Base-by-base conservation (phyloP, 192 early-diverging fungal species). In the Phycomyces blakesleeanus region DNA sequence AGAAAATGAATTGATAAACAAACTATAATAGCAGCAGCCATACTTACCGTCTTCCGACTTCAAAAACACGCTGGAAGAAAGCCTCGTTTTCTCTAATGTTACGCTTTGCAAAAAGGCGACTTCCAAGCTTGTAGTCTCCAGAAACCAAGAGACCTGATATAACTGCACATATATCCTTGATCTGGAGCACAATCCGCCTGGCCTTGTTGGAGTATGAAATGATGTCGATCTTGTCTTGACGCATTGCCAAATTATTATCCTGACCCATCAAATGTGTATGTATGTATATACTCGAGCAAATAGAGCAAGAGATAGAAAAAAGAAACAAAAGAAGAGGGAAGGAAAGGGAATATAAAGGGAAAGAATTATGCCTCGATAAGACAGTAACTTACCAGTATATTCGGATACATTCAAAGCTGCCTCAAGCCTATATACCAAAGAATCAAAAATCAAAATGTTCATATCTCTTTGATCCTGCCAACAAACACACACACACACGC, bases 91-190 rank as follows among this genome's bases (percentile, higher is more conserved):
- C 85, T 42, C 76, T 81, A 53, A 78, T 72, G 10, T 51, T 66
- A 47, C 73, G 77, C 39, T 91, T 82, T 40, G 82, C 79, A 59
- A 92, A 91, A 40, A 93, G 64, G 51, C 82, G 78, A 63, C 89
- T 85, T 1, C 92, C 92, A 12, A 81, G 78, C 62, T 85, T 88
- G 64, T 92, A 93, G 69, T 93, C 88, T 47, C 84, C 83, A 56
- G 91, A 81, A 21, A 99, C 77, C 44, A 95, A 83, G 11, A 99
- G 83, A 4, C 97, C 97, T 41, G 90, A 91, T 20, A 98, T 77
- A 59, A 98, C 97, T 7, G 89, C 85, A 64, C 97, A 99, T 22
- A 99, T 76, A 67, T 98, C 96, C 54, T 90, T 90, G 73, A 99
- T 97, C 75, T 99, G 97, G 38, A 79, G 78, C 2, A 99, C 90